phyloP scores from a whole-genome alignment of 345 rosid species.

The Stellera chamaejasme region DNA sequence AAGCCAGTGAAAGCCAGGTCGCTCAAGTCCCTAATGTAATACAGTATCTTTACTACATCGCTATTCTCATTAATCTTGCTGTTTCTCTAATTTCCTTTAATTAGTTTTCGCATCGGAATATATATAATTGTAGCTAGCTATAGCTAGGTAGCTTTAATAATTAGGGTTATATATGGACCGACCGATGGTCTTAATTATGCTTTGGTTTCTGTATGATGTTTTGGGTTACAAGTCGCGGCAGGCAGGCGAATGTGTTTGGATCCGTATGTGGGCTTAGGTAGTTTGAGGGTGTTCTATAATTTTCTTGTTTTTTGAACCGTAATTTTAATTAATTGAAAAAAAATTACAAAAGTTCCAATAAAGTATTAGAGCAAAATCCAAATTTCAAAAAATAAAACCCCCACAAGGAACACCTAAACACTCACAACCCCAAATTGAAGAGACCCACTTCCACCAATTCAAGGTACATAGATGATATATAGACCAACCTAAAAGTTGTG shows the following conservation, averaged over 20 bases:
- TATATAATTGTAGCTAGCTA: neutral
- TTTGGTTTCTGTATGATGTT: neutral
- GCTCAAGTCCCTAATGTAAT: constrained; percentile 84
- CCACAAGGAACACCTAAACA: too few relatives aligned
- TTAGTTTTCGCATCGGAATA: constrained; percentile 1
- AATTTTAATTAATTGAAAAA: too few relatives aligned
- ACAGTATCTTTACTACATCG: constrained; percentile 10
- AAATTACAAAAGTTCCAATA: too few relatives aligned
- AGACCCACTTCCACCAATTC: too few relatives aligned
- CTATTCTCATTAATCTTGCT: neutral
- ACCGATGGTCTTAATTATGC: neutral
- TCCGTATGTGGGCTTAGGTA: too few relatives aligned
- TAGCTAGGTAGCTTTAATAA: neutral
- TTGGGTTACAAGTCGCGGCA: neutral
- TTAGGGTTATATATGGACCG: constrained; percentile 19
- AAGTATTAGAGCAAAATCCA: too few relatives aligned
- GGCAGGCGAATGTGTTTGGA: too few relatives aligned
- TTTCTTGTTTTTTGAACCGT: too few relatives aligned
- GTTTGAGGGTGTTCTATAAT: too few relatives aligned
- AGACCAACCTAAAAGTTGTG: constrained; percentile 20
- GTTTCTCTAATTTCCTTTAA: neutral
- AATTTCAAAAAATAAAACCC: too few relatives aligned
- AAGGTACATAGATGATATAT: constrained; percentile 13
- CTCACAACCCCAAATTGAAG: too few relatives aligned
- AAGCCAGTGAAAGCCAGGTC: constrained; percentile 88